Percentiles rank a stretch among this genome's conserved stretches.
Evolutionary conservation across 768 basidiomycete species (phyloP).

Genomic region (Suillus weaverae): DNA sequence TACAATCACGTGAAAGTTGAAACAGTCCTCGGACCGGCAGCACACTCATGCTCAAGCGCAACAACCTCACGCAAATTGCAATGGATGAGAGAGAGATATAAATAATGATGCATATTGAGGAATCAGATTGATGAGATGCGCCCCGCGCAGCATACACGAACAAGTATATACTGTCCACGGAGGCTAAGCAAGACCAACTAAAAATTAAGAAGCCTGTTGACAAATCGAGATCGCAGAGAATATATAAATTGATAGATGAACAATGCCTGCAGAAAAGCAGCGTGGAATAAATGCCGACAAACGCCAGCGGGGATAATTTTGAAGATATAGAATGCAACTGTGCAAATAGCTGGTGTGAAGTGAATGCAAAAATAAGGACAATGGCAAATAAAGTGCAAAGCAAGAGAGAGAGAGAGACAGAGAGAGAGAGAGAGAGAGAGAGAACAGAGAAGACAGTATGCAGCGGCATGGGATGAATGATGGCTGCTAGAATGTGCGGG

Average conservation of each 20-base stretch:
- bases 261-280: slow-evolving; percentile 15
- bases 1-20: slow-evolving; percentile 18
- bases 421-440: slow-evolving; percentile 10
- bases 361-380: slow-evolving; percentile 21
- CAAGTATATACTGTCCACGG: slow-evolving; percentile 29
- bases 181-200: slow-evolving; percentile 19
- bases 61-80: not conserved
- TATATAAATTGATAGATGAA: slow-evolving; percentile 9
- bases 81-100: slow-evolving; percentile 11
- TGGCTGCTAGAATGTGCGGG: slow-evolving; percentile 18
- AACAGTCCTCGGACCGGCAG: not conserved
- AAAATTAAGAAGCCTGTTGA: slow-evolving; percentile 30
- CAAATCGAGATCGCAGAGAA: slow-evolving; percentile 5
- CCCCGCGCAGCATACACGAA: slow-evolving; percentile 31
- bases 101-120: slow-evolving; percentile 23
- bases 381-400: slow-evolving; percentile 21
- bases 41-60: too few species aligned
- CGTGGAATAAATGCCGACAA: slow-evolving; percentile 29
- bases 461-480: slow-evolving; percentile 24
- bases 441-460: slow-evolving; percentile 22
- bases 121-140: slow-evolving; percentile 27
- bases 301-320: slow-evolving; percentile 27
- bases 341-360: slow-evolving; percentile 26
- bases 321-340: slow-evolving; percentile 22
- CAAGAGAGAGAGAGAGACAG: slow-evolving; percentile 12